Conservation (phyloP, 2,329 filamentous ascomycete species). For the Ceratocystis huliohia region DNA sequence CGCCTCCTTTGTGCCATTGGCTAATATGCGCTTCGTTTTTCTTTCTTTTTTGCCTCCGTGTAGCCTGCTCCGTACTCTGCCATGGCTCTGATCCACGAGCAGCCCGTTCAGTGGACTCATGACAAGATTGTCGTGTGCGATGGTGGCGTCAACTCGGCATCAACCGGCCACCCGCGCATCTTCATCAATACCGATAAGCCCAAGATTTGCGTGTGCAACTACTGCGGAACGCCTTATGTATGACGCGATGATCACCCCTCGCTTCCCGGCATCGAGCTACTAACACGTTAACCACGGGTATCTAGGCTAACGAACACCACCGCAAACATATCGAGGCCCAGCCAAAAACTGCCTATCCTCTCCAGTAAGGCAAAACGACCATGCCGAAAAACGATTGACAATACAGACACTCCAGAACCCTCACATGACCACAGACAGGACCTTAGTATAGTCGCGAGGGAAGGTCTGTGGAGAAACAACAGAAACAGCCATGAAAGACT, state of each 20-base stretch:
- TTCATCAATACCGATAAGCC: conserved; percentile 99
- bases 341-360: conserved; percentile 67
- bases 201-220: conserved; percentile 77
- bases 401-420: conserved; percentile 7
- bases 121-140: conserved; percentile 74
- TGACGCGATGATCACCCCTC: conserved; percentile 29
- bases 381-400: background rate
- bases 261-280: background rate
- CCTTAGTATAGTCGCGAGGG: background rate
- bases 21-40: conserved; percentile 3
- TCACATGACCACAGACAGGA: background rate
- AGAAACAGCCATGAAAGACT: conserved; percentile 1
- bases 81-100: conserved; percentile 91
- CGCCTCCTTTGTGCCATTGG: background rate
- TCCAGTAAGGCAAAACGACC: conserved; percentile 36
- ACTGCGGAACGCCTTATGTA: conserved; percentile 90
- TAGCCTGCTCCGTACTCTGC: conserved; percentile 81
- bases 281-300: background rate
- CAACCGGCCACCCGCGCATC: conserved; percentile 78
- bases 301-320: conserved; percentile 79
- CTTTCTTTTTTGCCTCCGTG: background rate
- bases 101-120: conserved; percentile 86
- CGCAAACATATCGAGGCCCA: conserved; percentile 71
- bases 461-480: background rate
- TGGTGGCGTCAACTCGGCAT: conserved; percentile 75